phyloP scores from a whole-genome alignment of 2,329 filamentous ascomycete species.

The Ambrosiella cleistominuta region DNA sequence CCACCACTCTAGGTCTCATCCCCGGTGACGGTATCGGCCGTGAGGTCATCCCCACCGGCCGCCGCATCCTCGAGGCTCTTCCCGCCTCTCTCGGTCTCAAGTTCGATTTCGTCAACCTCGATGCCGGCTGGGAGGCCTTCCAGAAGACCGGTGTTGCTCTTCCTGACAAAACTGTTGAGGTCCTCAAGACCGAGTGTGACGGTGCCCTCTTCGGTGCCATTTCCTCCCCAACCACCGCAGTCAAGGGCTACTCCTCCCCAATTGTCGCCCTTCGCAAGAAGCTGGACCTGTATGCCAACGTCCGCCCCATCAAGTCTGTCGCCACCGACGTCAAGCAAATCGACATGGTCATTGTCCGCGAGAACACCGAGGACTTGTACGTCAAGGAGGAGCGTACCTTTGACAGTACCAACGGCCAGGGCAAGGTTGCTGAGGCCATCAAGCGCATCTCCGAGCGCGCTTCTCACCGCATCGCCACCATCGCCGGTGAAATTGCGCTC shows the following conservation, averaged over 20 bases:
- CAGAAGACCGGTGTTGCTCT: slow-evolving; percentile 75
- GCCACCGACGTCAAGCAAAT: slow-evolving; percentile 49
- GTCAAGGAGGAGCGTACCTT: slow-evolving; percentile 90
- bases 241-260: slow-evolving; percentile 88
- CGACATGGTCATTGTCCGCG: slow-evolving; percentile 93
- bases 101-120: slow-evolving; percentile 85
- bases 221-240: slow-evolving; percentile 67
- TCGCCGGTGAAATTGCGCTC: slow-evolving; percentile 87
- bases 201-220: slow-evolving; percentile 94
- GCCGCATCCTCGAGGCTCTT: slow-evolving; percentile 79
- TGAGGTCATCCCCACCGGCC: slow-evolving; percentile 92
- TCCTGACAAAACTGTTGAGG: slow-evolving; percentile 76
- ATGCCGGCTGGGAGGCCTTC: slow-evolving; percentile 88
- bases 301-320: slow-evolving; percentile 82
- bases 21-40: slow-evolving; percentile 96
- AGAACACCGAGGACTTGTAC: slow-evolving; percentile 97
- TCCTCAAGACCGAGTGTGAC: slow-evolving; percentile 81
- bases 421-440: slow-evolving; percentile 88
- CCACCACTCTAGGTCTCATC: slow-evolving; percentile 54
- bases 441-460: slow-evolving; percentile 89
- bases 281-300: slow-evolving; percentile 91
- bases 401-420: slow-evolving; percentile 46
- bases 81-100: slow-evolving; percentile 79
- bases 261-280: slow-evolving; percentile 94
- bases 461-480: slow-evolving; percentile 68